Conservation (phyloP, 768 basidiomycete species). For the Jaapia argillacea region DNA sequence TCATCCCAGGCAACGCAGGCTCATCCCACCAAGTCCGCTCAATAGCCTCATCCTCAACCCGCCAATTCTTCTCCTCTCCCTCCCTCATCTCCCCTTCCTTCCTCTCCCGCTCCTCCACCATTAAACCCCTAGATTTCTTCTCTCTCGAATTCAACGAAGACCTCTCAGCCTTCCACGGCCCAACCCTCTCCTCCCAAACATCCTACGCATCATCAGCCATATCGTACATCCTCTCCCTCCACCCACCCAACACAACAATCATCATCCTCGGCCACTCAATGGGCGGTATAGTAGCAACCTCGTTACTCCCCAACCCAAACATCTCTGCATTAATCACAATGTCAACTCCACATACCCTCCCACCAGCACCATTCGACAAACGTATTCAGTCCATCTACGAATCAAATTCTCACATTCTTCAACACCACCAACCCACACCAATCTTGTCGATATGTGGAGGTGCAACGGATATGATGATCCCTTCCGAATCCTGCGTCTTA, state of each 20-base stretch:
- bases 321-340: slow-evolving; percentile 87
- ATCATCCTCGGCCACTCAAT: slow-evolving; percentile 91
- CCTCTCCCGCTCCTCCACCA: slow-evolving; percentile 22
- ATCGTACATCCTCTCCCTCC: slow-evolving; percentile 68
- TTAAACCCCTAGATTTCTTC: slow-evolving; percentile 74
- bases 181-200: slow-evolving; percentile 78
- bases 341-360: slow-evolving; percentile 85
- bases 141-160: slow-evolving; percentile 97
- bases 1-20: slow-evolving; percentile 96
- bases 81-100: slow-evolving; percentile 45
- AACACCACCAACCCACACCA: slow-evolving; percentile 36
- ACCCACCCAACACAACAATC: slow-evolving; percentile 53
- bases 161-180: slow-evolving; percentile 88
- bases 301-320: slow-evolving; percentile 55
- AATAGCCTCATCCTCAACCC: slow-evolving; percentile 83
- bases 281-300: slow-evolving; percentile 88
- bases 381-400: slow-evolving; percentile 70
- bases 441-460: slow-evolving; percentile 88
- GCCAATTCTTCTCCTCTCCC: slow-evolving; percentile 68
- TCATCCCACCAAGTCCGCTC: slow-evolving; percentile 90
- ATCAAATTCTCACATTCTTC: slow-evolving; percentile 29
- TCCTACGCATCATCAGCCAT: slow-evolving; percentile 64
- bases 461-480: slow-evolving; percentile 83
- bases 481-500: slow-evolving; percentile 81
- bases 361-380: slow-evolving; percentile 81